phyloP scores from a whole-genome alignment of 257 asterid genomes.

The Solanum paucissectum region DNA sequence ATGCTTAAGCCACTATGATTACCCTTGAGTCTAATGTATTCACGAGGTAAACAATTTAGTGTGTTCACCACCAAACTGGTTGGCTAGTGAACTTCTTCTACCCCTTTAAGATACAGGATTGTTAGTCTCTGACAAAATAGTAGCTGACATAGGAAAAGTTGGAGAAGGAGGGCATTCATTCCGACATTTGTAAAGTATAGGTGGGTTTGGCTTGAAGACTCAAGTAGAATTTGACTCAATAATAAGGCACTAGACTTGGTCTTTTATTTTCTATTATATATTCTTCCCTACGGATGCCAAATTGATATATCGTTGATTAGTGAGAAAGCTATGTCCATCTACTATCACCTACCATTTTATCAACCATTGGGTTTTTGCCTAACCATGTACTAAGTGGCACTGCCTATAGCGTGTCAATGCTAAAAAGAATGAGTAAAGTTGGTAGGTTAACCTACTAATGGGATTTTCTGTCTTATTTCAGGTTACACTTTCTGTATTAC shows the following conservation, averaged over 20 bases:
- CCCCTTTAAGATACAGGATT: not conserved
- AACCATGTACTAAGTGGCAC: not conserved
- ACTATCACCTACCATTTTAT: not conserved
- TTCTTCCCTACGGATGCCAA: not conserved
- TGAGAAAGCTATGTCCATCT: not conserved
- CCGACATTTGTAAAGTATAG: not conserved
- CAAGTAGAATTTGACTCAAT: not conserved
- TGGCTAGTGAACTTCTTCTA: not conserved
- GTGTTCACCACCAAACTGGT: not conserved
- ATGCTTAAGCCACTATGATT: not conserved
- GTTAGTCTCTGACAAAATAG: not conserved
- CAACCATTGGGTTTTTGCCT: not conserved
- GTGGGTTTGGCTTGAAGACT: not conserved
- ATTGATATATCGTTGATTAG: not conserved
- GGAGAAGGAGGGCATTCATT: not conserved
- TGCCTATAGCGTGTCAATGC: not conserved
- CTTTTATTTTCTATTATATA: not conserved
- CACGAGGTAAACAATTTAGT: not conserved
- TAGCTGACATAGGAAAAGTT: not conserved
- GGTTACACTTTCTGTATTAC: constrained; percentile 83
- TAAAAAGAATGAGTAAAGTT: not conserved
- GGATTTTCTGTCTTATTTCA: constrained; percentile 16
- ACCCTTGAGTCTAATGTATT: not conserved
- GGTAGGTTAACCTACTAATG: not conserved
- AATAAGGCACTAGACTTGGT: not conserved